Conservation (phyloP, 148 eudicot genomes). For the Silene latifolia region DNA sequence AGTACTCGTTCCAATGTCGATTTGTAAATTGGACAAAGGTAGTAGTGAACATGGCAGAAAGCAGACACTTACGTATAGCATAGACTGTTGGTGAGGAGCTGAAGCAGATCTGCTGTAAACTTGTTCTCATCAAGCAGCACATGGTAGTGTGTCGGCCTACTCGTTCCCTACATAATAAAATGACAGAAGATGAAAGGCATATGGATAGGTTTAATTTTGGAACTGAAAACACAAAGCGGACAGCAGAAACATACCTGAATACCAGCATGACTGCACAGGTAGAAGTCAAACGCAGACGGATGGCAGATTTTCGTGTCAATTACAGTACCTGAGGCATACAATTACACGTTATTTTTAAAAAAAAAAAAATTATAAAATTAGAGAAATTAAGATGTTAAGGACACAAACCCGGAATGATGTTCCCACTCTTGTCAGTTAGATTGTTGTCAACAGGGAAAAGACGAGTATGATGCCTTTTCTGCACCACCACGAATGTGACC, state of each 20-base stretch:
- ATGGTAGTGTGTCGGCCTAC: conserved; percentile 85
- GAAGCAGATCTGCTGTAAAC: conserved; percentile 60
- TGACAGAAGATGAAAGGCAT: background rate
- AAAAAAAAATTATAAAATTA: background rate
- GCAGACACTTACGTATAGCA: conserved; percentile 47
- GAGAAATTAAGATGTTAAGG: background rate
- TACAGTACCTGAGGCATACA: conserved; percentile 47
- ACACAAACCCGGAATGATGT: conserved; percentile 70
- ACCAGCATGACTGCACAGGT: conserved; percentile 80
- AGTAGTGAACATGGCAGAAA: background rate
- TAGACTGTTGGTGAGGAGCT: conserved; percentile 54
- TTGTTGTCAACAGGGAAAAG: conserved; percentile 53
- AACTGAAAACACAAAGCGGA: background rate
- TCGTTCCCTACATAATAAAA: conserved; percentile 66
- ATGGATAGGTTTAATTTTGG: background rate
- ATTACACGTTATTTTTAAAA: background rate
- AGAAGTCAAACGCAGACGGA: conserved; percentile 59
- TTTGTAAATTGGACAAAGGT: background rate
- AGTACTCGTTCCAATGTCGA: background rate
- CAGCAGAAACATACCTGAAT: conserved; percentile 48
- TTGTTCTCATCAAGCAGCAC: conserved; percentile 72
- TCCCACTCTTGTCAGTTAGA: conserved; percentile 69
- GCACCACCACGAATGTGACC: conserved; percentile 86
- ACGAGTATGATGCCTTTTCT: conserved; percentile 91
- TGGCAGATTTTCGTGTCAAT: conserved; percentile 67